Evolutionary conservation across 768 basidiomycete genomes (phyloP), one percentile per base, ranked within the genome.

Genomic region (Podaxis sp.): DNA sequence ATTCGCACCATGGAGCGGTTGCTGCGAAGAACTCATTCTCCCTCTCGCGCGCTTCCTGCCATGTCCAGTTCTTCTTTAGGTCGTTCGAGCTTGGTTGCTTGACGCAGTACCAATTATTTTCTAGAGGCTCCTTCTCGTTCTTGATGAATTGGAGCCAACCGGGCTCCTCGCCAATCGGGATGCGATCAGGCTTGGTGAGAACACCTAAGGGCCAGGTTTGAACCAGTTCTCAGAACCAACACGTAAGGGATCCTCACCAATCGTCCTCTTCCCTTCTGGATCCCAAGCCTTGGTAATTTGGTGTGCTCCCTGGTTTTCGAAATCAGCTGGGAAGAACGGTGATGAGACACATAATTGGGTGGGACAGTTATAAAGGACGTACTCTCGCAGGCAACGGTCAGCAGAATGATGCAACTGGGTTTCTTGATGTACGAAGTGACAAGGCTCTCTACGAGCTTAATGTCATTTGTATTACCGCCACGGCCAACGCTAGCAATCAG

Each of bases 141-240:
- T 80, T 73, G 44, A 89, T 82, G 63, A 84, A 81, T 0, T 72
- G 72, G 2, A 89, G 63, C 90, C 90, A 91, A 0, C 67, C 71
- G 0, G 71, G 72, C 59, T 86, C 84, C 28, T 87, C 84, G 0
- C 84, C 86, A 2, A 69, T 52, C 0, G 82, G 83, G 60, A 87
- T 89, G 10, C 87, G 83, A 65, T 90, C 90, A 0, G 88, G 88
- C 65, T 93, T 91, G 0, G 89, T 93, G n/a, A 90, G 78, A n/a
- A 90, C 87, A 56, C 89, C 89, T 90, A 17, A 44, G 33, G 12
- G 33, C 12, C 20, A 15, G 20, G 11, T 40, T 52, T 44, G 30
- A 54, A 6, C 33, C 28, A 13, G 28, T n/a, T 28, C 15, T 37
- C 26, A 8, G 26, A 33, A 33, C 33, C 33, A 33, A 28, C 5